Percentiles rank a stretch among this genome's conserved stretches.
These are phyloP conservation scores for Starmerella vaccinii DNA, from an alignment of 805 yeast genomes.

Conservation along the genomic window DNA sequence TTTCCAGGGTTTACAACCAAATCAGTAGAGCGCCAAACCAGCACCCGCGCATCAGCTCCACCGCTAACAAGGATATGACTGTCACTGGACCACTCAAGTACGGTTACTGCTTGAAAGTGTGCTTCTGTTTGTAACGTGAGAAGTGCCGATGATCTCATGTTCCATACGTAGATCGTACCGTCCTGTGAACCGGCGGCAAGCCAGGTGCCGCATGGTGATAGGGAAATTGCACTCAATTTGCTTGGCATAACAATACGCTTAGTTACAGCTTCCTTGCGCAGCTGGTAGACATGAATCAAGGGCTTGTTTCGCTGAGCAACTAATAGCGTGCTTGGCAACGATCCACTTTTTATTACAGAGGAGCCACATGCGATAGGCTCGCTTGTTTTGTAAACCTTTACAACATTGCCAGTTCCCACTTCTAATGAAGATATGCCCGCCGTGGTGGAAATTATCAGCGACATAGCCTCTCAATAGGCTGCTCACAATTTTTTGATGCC, in stretches of 20 bases:
- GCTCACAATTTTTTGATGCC: background rate
- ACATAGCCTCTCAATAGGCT: constrained; percentile 6
- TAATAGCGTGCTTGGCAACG: constrained; percentile 28
- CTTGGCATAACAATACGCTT: constrained; percentile 83
- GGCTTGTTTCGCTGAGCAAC: constrained; percentile 65
- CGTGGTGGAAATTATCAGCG: constrained; percentile 16
- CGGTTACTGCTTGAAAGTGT: constrained; percentile 69
- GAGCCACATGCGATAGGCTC: constrained; percentile 15
- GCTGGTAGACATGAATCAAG: constrained; percentile 57
- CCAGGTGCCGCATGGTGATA: constrained; percentile 35
- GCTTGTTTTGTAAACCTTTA: constrained; percentile 21
- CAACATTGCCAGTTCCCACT: constrained; percentile 29
- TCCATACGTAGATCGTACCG: constrained; percentile 85
- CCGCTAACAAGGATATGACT: constrained; percentile 60
- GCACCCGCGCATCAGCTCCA: constrained; percentile 71
- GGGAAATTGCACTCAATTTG: constrained; percentile 47
- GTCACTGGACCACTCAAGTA: constrained; percentile 49
- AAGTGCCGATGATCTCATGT: constrained; percentile 62
- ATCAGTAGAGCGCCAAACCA: constrained; percentile 63
- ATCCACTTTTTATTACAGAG: background rate
- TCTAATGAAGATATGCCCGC: constrained; percentile 19
- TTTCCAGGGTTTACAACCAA: constrained; percentile 37
- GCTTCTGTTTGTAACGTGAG: constrained; percentile 56
- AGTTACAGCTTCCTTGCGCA: constrained; percentile 51
- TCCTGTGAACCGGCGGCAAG: constrained; percentile 61